Conservation (phyloP, 2,329 filamentous ascomycete species). For the Ascochyta clinopodiicola region DNA sequence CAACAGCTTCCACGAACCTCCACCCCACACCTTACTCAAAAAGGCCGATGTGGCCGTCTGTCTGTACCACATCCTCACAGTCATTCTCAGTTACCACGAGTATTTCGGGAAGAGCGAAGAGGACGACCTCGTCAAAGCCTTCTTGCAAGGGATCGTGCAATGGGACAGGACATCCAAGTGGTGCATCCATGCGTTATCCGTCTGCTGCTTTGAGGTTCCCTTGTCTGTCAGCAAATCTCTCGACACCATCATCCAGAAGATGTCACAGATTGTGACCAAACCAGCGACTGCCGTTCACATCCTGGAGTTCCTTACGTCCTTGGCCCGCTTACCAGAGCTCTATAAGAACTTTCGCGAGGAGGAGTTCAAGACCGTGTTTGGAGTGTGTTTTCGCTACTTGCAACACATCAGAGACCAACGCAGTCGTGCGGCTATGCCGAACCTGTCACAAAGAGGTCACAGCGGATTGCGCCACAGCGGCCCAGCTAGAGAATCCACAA, state of each 20-base stretch:
- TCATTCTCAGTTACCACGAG: constrained; percentile 88
- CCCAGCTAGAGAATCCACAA: constrained; percentile 51
- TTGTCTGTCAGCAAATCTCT: constrained; percentile 84
- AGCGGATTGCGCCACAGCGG: constrained; percentile 52
- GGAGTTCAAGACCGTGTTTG: constrained; percentile 92
- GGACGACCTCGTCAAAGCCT: constrained; percentile 86
- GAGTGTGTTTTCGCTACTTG: constrained; percentile 91
- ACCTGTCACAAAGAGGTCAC: constrained; percentile 42
- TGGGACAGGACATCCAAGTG: constrained; percentile 88
- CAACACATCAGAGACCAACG: constrained; percentile 79
- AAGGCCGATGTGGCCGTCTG: constrained; percentile 89
- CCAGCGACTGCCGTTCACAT: constrained; percentile 92
- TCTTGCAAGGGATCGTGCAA: constrained; percentile 81
- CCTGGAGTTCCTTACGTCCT: constrained; percentile 88
- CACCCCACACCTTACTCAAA: constrained; percentile 76
- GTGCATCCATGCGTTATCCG: constrained; percentile 92
- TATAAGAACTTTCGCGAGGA: constrained; percentile 90
- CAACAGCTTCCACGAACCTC: constrained; percentile 81
- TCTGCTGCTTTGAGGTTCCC: constrained; percentile 94
- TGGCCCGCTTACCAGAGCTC: constrained; percentile 82
- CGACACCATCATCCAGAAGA: constrained; percentile 85
- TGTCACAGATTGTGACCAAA: constrained; percentile 96
- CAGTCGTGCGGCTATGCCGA: constrained; percentile 44
- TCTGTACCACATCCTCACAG: constrained; percentile 83
- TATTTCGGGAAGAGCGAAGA: constrained; percentile 84